Base-by-base conservation (phyloP, 148 eudicot species). In the Fagopyrum esculentum region DNA sequence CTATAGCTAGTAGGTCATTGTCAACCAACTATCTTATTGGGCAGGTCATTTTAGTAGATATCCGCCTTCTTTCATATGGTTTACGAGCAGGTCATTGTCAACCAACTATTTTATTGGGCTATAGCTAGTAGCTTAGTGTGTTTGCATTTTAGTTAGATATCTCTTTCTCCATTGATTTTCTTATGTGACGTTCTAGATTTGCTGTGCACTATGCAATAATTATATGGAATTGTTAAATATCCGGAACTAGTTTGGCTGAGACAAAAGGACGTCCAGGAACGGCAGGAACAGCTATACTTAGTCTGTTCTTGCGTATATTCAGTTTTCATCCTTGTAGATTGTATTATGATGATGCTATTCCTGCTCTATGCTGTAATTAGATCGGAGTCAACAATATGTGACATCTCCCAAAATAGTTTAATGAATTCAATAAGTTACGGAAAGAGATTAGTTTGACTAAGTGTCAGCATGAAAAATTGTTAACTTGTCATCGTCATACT, bases 21-120 rank as follows among this genome's bases (percentile, higher is more conserved):
- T 66, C 71, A 5, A 66, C 71, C 16, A 17, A 35, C 47, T 66
- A 1, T 66, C 30, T 40, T 66, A 40, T 66, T 66, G 46, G 35
- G 71, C 47, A 22, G 26, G 26, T 22, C 26, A 22, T 22, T 22
- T 22, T 22, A 22, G 26, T 22, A 22, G 26, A 22, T 90, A 91
- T 85, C 98, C 97, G 6, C 90, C 98, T 83, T 91, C 98, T 70
- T 94, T 94, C 83, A 87, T 91, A 69, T 94, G 98, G 98, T 94
- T 94, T 78, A 91, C 98, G 61, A 94, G 77, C 97, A 94, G 97
- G 98, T 94, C 45, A 66, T 57, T 8, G 9, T 66, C 71, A 5
- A 66, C 71, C 16, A 17, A 35, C 47, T 66, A 1, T 66, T 66
- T 66, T 66, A 40, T 66, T 66, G 46, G 35, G 71, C 47, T 35